Percentiles rank a stretch among this genome's conserved stretches.
phyloP scores from a whole-genome alignment of 148 eudicot species.

The Camellia sinensis region DNA sequence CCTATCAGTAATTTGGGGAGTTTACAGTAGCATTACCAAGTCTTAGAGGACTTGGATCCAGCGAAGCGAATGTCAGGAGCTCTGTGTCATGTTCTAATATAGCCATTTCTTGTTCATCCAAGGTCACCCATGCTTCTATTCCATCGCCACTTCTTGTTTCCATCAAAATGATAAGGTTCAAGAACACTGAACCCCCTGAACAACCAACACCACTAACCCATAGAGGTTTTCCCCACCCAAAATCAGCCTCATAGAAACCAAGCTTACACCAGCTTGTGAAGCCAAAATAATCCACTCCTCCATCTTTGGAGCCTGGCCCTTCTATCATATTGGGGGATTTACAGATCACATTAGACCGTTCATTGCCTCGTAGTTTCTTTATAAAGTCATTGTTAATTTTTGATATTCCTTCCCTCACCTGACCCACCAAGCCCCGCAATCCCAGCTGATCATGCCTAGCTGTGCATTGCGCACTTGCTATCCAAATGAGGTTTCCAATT shows the following conservation, averaged over 20 bases:
- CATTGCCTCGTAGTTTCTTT: slow-evolving; percentile 28
- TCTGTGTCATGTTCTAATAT: slow-evolving; percentile 33
- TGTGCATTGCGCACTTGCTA: slow-evolving; percentile 29
- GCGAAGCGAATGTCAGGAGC: slow-evolving; percentile 30
- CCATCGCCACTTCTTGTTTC: slow-evolving; percentile 42
- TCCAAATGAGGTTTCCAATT: slow-evolving; percentile 46
- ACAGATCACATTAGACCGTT: slow-evolving; percentile 15
- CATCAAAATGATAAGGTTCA: slow-evolving; percentile 43
- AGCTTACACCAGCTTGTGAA: slow-evolving; percentile 53
- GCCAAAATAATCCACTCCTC: slow-evolving; percentile 27
- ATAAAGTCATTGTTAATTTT: slow-evolving; percentile 33
- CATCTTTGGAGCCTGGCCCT: slow-evolving; percentile 19
- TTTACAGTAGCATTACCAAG: background rate
- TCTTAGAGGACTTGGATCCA: slow-evolving; percentile 42
- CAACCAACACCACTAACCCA: slow-evolving; percentile 50
- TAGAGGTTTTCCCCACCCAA: slow-evolving; percentile 59
- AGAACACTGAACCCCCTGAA: slow-evolving; percentile 23
- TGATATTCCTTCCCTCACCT: slow-evolving; percentile 28
- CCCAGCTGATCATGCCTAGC: slow-evolving; percentile 9
- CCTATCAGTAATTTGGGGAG: background rate
- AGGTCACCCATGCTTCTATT: slow-evolving; percentile 60
- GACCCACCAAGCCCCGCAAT: slow-evolving; percentile 22
- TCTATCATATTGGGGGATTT: slow-evolving; percentile 26
- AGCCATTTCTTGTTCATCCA: slow-evolving; percentile 55
- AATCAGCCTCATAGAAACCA: slow-evolving; percentile 49